phyloP scores from a whole-genome alignment of 805 yeast genomes.

The Saturnispora ahearnii region DNA sequence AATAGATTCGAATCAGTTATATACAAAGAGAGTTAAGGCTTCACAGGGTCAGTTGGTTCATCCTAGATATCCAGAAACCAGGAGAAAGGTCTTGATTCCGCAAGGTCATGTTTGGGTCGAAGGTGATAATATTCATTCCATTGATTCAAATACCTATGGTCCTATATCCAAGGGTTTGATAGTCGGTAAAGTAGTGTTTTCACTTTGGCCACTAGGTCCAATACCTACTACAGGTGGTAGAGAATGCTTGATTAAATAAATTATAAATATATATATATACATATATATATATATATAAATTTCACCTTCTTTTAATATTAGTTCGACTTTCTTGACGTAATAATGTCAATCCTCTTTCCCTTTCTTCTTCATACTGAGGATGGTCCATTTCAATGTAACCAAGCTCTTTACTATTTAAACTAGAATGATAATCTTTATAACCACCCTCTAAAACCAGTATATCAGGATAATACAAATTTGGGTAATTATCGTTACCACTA shows the following conservation, averaged over 20 bases:
- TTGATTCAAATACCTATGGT: slow-evolving; percentile 84
- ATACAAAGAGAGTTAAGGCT: slow-evolving; percentile 74
- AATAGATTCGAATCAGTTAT: slow-evolving; percentile 60
- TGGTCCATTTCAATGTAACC: slow-evolving; percentile 84
- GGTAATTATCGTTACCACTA: slow-evolving; percentile 47
- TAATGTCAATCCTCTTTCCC: slow-evolving; percentile 36
- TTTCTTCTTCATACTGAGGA: slow-evolving; percentile 37
- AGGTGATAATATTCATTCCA: slow-evolving; percentile 79
- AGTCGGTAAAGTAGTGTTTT: slow-evolving; percentile 59
- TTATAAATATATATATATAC: not conserved
- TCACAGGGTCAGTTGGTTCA: slow-evolving; percentile 59
- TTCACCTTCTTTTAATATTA: slow-evolving; percentile 1
- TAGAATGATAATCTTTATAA: slow-evolving; percentile 66
- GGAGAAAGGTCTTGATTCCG: slow-evolving; percentile 53
- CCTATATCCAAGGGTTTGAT: slow-evolving; percentile 78
- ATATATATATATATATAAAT: no score
- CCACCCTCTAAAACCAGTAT: slow-evolving; percentile 87
- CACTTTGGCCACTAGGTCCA: slow-evolving; percentile 64
- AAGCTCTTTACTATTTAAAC: slow-evolving; percentile 21
- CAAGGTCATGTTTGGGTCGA: slow-evolving; percentile 87
- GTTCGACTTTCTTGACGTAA: slow-evolving; percentile 26
- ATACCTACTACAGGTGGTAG: slow-evolving; percentile 42
- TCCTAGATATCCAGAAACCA: slow-evolving; percentile 62
- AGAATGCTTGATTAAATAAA: slow-evolving; percentile 32
- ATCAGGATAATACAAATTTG: slow-evolving; percentile 79